These are phyloP conservation scores for Ambrosia hybrid DNA, from an alignment of 140 eudicot species.

Conservation along the genomic window DNA sequence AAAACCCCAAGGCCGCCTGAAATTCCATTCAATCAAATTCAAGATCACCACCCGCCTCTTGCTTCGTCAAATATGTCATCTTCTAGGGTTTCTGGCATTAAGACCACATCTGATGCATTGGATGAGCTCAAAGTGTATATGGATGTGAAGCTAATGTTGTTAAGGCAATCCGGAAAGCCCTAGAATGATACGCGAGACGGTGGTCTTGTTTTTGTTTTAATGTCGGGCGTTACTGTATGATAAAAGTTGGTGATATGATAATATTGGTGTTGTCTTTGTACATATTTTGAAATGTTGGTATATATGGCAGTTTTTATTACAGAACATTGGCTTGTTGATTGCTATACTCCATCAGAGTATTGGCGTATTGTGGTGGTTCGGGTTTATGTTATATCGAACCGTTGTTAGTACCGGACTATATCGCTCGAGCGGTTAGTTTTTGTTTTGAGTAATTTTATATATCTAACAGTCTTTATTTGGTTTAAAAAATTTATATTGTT, in stretches of 20 bases:
- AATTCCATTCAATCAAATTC: conserved; percentile 2
- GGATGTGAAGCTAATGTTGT: conserved; percentile 59
- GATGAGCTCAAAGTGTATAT: conserved; percentile 73
- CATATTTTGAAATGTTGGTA: conserved; percentile 31
- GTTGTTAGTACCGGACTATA: too few relatives aligned
- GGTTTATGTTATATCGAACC: too few relatives aligned
- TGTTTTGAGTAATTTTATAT: too few relatives aligned
- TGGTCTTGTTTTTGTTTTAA: conserved; percentile 18
- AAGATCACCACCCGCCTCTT: conserved; percentile 15
- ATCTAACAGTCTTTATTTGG: too few relatives aligned
- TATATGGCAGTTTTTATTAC: conserved; percentile 12
- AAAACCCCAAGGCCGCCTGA: conserved; percentile 31
- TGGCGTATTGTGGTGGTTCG: too few relatives aligned
- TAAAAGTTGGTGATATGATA: conserved; percentile 20
- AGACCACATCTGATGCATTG: conserved; percentile 78
- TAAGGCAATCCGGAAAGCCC: conserved; percentile 45
- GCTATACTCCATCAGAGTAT: background rate
- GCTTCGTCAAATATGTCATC: conserved; percentile 35
- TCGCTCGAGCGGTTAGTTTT: too few relatives aligned
- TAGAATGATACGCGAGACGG: conserved; percentile 14
- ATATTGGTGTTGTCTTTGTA: conserved; percentile 25
- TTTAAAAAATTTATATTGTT: too few relatives aligned
- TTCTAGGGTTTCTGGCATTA: conserved; percentile 44
- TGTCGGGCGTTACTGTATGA: background rate
- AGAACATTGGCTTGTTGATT: background rate